A percentile compares a stretch with the other conserved stretches of the same genome.
Conservation (phyloP, 306 rosid species). For the Castanospermum australe region DNA sequence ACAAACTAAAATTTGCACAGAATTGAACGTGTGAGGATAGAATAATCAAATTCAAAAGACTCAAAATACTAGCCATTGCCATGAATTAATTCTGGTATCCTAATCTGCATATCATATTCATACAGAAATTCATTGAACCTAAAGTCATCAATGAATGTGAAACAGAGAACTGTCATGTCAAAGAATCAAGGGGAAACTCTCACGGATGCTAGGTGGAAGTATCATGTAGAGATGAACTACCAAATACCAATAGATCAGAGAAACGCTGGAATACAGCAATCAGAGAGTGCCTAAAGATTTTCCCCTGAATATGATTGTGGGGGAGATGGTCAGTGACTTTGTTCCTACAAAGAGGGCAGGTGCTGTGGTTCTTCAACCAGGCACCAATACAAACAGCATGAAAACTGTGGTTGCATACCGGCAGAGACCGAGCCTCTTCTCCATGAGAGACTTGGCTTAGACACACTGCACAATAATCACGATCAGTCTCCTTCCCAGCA, state of each 20-base stretch:
- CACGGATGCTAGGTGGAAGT: background rate
- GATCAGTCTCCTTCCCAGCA: background rate
- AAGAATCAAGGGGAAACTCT: background rate
- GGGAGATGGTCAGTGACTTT: background rate
- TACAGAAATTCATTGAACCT: background rate
- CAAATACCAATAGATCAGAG: background rate
- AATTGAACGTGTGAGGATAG: background rate
- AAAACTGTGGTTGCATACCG: slow-evolving; percentile 24
- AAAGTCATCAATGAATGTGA: too few relatives aligned
- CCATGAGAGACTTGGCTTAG: background rate
- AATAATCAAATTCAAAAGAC: too few relatives aligned
- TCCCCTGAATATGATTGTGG: background rate
- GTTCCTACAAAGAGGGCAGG: slow-evolving; percentile 35
- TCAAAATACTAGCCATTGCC: background rate
- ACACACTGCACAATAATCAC: slow-evolving; percentile 32
- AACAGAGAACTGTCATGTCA: background rate
- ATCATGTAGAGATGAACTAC: background rate
- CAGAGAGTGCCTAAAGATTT: background rate
- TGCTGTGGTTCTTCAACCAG: slow-evolving; percentile 24
- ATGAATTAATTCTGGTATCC: background rate
- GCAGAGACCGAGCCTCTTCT: background rate
- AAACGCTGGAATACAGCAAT: background rate
- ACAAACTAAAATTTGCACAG: background rate
- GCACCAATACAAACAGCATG: slow-evolving; percentile 15
- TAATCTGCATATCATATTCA: background rate